Evolutionary conservation across 1,284 basidiomycete genomes (phyloP), one percentile per base, ranked within the genome.

Genomic region (Cryptococcus sp.): DNA sequence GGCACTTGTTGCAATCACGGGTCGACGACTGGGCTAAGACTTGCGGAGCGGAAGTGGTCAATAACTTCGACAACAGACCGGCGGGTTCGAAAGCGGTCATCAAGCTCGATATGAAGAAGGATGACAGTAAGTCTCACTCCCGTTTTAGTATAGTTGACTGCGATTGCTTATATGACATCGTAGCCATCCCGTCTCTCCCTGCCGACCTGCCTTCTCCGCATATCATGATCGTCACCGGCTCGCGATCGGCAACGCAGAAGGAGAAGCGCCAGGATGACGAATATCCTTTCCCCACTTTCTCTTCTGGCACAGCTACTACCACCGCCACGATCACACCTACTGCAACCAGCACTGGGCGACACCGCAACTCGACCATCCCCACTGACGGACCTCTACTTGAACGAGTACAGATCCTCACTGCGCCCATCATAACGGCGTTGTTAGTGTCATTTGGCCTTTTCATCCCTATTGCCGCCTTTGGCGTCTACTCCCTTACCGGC

Each of bases 381-480:
- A 62, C 64, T 27, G 58, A 60, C 43, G 71, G 61, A 16, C 68
- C 75, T 7, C 55, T 75, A 15, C 82, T 91, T 43, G 83, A 87
- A 60, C 83, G 82, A 47, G 90, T 90, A 72, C 88, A 90, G 70
- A 81, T 92, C 49, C 83, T 93, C 54, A 90, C 90, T 0, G 88
- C 90, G 0, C 89, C 85, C 1, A 82, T 93, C 54, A 89, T 93
- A 75, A 84, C 83, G 10, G 79, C 82, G 2, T 81, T 93, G 22
- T 81, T 91, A 46, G 79, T 93, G 48, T 79, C 80, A 0, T 82
- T 93, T 68, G 86, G 88, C 70, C 71, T 92, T 35, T 81, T 93
- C 23, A 68, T 92, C 15, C 91, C 91, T 0, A 79, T 89, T 45
- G 71, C 90, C 16, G 75, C 85, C 67, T 62, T 89, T 43, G 88